Evolutionary conservation across 2,329 filamentous ascomycete genomes (phyloP), one percentile per base, ranked within the genome.

Genomic region (Xylariomycetidae sp.): DNA sequence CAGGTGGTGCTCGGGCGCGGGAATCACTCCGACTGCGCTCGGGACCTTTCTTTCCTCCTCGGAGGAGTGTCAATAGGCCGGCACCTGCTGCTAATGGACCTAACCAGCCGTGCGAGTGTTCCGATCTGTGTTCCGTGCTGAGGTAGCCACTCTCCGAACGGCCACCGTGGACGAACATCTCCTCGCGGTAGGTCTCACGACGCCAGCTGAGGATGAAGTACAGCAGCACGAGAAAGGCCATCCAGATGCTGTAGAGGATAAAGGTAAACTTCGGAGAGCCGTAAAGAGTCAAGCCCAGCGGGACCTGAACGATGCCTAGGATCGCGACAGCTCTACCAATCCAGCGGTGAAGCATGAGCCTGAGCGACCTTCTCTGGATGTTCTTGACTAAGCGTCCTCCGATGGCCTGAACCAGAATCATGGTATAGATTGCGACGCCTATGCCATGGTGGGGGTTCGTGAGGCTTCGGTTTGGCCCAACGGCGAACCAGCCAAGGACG

Each of bases 371-470:
- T 19, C 64, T 61, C 25, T 59, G 60, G 32, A 76, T 68, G 36
- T 68, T 62, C 35, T 61, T 64, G 24, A 88, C 74, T 25, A 84
- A 62, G 32, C 74, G 72, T 3, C 85, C 85, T 18, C 79, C 80
- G 3, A 89, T 51, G 12, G 80, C 72, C 54, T 92, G 86, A 4
- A 85, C 60, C 28, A 87, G 56, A 20, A 90, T 72, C 29, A 87
- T 61, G 27, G 80, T 73, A 53, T 88, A 90, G 28, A 93, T 76
- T 18, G 85, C 82, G 20, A 89, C 68, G 10, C 85, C 85, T 43
- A 92, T 90, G 40, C 82, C 84, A 58, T 93, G 85, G 55, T 93
- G 85, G 0, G 85, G 85, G 53, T 93, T 93, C 7, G 82, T 80
- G 49, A 88, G 61, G 44, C 74, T 84, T 38, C 85, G 70, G 27